Evolutionary conservation across 2,329 filamentous ascomycete species (phyloP).

Genomic region (Fusarium longipes): DNA sequence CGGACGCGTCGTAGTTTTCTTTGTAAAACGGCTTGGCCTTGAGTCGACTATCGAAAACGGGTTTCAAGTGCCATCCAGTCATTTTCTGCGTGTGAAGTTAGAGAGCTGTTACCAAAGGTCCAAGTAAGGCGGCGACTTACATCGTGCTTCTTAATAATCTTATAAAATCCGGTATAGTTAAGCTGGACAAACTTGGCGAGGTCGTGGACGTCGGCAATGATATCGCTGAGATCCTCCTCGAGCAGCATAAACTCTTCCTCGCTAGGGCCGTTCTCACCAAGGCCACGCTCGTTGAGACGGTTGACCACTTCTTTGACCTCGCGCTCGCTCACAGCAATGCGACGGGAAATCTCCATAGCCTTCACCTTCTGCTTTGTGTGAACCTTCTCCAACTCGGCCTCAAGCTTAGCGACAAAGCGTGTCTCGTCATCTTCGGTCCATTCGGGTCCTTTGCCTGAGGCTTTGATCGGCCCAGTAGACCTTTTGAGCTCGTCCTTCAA

Average conservation of each 20-base stretch:
- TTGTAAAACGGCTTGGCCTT: constrained; percentile 99
- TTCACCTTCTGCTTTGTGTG: constrained; percentile 98
- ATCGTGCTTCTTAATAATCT: constrained; percentile 99
- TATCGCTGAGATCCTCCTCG: constrained; percentile 94
- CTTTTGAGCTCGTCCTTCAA: constrained; percentile 89
- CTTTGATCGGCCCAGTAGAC: constrained; percentile 64
- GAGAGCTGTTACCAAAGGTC: neutral
- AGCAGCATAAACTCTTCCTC: constrained; percentile 95
- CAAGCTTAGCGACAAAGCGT: constrained; percentile 85
- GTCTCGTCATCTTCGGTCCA: constrained; percentile 96
- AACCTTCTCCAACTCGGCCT: constrained; percentile 95
- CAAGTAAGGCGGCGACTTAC: constrained; percentile 60
- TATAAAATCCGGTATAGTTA: constrained; percentile 99
- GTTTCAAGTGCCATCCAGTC: constrained; percentile 91
- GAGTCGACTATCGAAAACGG: constrained; percentile 93
- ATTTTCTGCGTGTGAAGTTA: constrained; percentile 75
- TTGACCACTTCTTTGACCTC: constrained; percentile 91
- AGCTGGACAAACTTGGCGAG: constrained; percentile 97
- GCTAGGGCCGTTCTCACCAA: constrained; percentile 69
- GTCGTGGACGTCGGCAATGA: constrained; percentile 98
- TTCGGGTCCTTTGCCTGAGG: constrained; percentile 62
- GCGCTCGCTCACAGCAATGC: constrained; percentile 87
- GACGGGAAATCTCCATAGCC: constrained; percentile 91
- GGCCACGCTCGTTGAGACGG: constrained; percentile 73
- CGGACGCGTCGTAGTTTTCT: constrained; percentile 96